These are phyloP conservation scores for Prunus davidiana DNA, from an alignment of 306 rosid species.

Conservation along the genomic window DNA sequence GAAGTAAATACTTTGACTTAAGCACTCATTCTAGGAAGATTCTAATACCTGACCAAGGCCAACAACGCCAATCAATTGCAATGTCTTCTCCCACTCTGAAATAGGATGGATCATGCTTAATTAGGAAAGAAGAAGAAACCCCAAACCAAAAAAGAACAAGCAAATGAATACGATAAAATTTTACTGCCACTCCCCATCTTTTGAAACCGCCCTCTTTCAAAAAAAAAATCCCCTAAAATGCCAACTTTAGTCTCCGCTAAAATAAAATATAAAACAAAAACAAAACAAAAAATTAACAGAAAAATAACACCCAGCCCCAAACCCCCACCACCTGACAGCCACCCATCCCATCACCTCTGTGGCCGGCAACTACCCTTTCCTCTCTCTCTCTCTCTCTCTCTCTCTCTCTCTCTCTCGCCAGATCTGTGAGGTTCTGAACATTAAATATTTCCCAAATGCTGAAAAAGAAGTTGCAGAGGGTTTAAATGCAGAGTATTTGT, in stretches of 20 bases:
- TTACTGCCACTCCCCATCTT: no score
- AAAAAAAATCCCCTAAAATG: no score
- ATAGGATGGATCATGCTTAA: constrained; percentile 24
- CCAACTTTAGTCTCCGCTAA: no score
- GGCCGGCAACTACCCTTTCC: no score
- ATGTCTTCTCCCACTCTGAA: constrained; percentile 91
- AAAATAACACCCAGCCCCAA: no score
- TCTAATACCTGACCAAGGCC: constrained; percentile 75
- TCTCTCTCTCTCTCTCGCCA: no score
- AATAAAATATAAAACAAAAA: no score
- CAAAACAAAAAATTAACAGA: no score
- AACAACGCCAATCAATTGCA: constrained; percentile 66
- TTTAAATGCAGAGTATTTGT: constrained; percentile 2
- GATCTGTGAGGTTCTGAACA: constrained; percentile 50
- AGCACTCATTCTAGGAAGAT: constrained; percentile 16
- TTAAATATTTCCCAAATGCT: constrained; percentile 20
- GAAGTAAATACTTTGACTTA: neutral
- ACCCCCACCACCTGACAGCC: no score
- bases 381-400: no score
- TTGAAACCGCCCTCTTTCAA: no score
- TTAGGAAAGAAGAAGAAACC: constrained; percentile 22
- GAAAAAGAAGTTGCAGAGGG: constrained; percentile 15
- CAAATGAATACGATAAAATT: neutral
- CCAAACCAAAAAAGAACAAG: neutral
- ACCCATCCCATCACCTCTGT: no score